Evolutionary conservation across 805 yeast species (phyloP).

Genomic region (Candida boleticola): DNA sequence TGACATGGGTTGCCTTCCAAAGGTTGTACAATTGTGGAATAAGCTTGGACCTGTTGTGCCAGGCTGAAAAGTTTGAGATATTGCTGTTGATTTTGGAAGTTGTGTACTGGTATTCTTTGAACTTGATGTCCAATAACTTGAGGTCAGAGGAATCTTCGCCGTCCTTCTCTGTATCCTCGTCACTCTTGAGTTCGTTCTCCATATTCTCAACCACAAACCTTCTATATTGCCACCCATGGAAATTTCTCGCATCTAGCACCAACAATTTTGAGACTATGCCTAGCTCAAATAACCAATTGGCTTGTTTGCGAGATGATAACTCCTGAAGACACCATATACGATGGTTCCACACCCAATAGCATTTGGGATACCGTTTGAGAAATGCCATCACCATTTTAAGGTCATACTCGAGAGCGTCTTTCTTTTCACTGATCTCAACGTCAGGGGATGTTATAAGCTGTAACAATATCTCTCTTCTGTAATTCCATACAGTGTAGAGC

Average conservation of each 20-base stretch:
- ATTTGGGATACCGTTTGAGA: conserved; percentile 73
- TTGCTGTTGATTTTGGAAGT: conserved; percentile 74
- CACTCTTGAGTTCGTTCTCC: too few relatives aligned
- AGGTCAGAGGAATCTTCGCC: conserved; percentile 4
- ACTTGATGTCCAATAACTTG: conserved; percentile 19
- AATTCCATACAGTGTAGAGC: conserved; percentile 87
- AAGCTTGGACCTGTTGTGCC: conserved; percentile 84
- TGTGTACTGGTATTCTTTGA: conserved; percentile 70
- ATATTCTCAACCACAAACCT: conserved; percentile 57
- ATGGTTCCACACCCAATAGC: conserved; percentile 97
- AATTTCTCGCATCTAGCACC: conserved; percentile 76
- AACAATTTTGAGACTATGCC: conserved; percentile 66
- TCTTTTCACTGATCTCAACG: conserved; percentile 1
- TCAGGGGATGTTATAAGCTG: conserved; percentile 16
- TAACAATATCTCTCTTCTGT: conserved; percentile 66
- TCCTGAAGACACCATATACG: conserved; percentile 70
- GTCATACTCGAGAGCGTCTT: conserved; percentile 48
- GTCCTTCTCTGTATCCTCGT: conserved; percentile 1
- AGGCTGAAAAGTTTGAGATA: conserved; percentile 91
- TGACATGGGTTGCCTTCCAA: conserved; percentile 2
- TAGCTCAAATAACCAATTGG: conserved; percentile 73
- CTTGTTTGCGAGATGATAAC: conserved; percentile 43
- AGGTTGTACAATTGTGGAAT: conserved; percentile 49
- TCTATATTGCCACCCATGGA: conserved; percentile 95
- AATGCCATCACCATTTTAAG: conserved; percentile 56